Conservation (phyloP, 2,329 filamentous ascomycete species). For the Fusarium guadeloupense region DNA sequence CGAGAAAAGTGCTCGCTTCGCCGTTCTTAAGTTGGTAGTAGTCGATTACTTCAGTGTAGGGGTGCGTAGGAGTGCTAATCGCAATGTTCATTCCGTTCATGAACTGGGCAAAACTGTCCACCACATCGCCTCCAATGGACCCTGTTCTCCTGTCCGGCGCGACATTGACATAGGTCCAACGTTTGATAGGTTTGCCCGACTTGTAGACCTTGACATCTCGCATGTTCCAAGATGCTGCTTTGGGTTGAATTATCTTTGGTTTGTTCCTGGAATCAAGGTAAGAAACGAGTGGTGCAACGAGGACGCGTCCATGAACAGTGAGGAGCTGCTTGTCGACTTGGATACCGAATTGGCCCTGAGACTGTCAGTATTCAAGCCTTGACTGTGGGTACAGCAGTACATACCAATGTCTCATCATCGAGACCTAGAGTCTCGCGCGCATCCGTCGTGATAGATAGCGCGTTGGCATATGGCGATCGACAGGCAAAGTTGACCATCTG, state of each 20-base stretch:
- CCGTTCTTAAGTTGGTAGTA: conserved; percentile 6
- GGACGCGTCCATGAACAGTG: conserved; percentile 76
- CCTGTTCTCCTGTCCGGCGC: background rate
- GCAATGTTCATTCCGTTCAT: conserved; percentile 53
- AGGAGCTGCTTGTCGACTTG: conserved; percentile 69
- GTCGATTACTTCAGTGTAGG: conserved; percentile 13
- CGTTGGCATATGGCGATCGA: conserved; percentile 72
- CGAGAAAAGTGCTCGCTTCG: conserved; percentile 47
- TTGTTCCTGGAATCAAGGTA: conserved; percentile 57
- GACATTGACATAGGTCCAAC: conserved; percentile 62
- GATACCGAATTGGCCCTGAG: conserved; percentile 66
- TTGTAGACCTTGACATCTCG: conserved; percentile 63
- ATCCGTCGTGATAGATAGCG: conserved; percentile 67
- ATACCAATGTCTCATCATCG: conserved; percentile 55
- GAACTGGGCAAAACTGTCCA: conserved; percentile 50
- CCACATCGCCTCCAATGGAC: conserved; percentile 25
- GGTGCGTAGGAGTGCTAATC: conserved; percentile 42
- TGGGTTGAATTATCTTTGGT: conserved; percentile 46
- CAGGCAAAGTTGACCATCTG: conserved; percentile 79
- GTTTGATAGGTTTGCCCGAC: conserved; percentile 55
- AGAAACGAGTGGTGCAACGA: conserved; percentile 66
- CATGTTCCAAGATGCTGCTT: conserved; percentile 77
- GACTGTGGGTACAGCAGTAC: background rate
- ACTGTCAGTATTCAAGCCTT: conserved; percentile 13
- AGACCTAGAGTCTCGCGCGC: conserved; percentile 68